These are phyloP conservation scores for Sclerotinia trifoliorum DNA, from an alignment of 2,329 filamentous ascomycete genomes.

Conservation along the genomic window DNA sequence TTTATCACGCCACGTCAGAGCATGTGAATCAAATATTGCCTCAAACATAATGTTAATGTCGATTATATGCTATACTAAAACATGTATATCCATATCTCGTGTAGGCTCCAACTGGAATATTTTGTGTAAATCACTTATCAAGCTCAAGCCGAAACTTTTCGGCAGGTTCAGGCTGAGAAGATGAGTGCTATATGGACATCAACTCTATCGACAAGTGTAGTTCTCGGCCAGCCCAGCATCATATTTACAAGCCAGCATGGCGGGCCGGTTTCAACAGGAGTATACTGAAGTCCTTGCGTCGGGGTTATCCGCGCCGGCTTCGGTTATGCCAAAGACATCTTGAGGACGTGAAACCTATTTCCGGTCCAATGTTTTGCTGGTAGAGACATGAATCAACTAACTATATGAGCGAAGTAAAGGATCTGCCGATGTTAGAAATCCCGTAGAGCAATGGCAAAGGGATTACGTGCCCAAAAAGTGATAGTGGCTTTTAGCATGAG, in stretches of 20 bases:
- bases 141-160: slow-evolving; percentile 15
- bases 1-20: background rate
- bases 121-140: background rate
- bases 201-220: background rate
- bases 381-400: background rate
- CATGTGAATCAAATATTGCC: background rate
- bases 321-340: slow-evolving; percentile 79
- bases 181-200: background rate
- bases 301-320: slow-evolving; percentile 7
- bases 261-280: slow-evolving; percentile 80
- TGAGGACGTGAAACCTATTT: slow-evolving; percentile 67
- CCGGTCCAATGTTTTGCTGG: background rate
- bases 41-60: background rate
- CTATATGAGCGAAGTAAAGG: background rate
- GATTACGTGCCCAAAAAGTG: background rate
- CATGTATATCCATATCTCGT: background rate
- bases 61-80: background rate
- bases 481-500: background rate
- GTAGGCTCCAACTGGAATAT: background rate
- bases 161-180: background rate
- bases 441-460: background rate
- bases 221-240: background rate
- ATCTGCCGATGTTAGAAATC: background rate
- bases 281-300: slow-evolving; percentile 59
- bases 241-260: slow-evolving; percentile 45